These are phyloP conservation scores for Thielaviopsis euricoi DNA, from an alignment of 2,329 filamentous ascomycete species.

Conservation along the genomic window DNA sequence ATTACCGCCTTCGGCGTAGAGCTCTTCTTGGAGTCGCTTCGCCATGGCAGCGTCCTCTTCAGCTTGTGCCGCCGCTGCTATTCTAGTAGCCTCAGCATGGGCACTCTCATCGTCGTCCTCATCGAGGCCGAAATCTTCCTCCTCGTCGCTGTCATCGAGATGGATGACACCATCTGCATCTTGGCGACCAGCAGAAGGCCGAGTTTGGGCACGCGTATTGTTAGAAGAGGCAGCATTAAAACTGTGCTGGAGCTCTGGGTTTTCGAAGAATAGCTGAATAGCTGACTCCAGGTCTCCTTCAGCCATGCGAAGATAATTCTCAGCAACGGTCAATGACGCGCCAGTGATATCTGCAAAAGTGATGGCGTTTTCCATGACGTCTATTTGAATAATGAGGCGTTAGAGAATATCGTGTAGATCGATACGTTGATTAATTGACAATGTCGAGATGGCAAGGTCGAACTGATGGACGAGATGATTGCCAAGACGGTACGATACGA, in stretches of 20 bases:
- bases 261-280: conserved; percentile 80
- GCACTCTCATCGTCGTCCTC: conserved; percentile 25
- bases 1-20: conserved; percentile 46
- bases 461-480: not conserved
- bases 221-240: conserved; percentile 22
- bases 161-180: conserved; percentile 37
- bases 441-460: not conserved
- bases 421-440: not conserved
- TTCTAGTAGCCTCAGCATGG: conserved; percentile 22
- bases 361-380: conserved; percentile 50
- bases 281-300: conserved; percentile 72
- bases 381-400: not conserved
- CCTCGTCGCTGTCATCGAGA: conserved; percentile 53
- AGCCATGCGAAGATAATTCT: conserved; percentile 71
- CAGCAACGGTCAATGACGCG: conserved; percentile 54
- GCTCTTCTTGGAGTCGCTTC: conserved; percentile 75
- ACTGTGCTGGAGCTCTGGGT: conserved; percentile 50
- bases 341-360: conserved; percentile 73
- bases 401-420: not conserved
- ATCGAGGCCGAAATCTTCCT: conserved; percentile 21
- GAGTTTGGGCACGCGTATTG: conserved; percentile 17
- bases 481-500: not conserved
- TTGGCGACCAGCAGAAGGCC: conserved; percentile 17
- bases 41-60: conserved; percentile 94
- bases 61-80: conserved; percentile 36